Evolutionary conservation across 345 rosid species (phyloP), one percentile per base, ranked within the genome.

Genomic region (Sonneratia caseolaris): DNA sequence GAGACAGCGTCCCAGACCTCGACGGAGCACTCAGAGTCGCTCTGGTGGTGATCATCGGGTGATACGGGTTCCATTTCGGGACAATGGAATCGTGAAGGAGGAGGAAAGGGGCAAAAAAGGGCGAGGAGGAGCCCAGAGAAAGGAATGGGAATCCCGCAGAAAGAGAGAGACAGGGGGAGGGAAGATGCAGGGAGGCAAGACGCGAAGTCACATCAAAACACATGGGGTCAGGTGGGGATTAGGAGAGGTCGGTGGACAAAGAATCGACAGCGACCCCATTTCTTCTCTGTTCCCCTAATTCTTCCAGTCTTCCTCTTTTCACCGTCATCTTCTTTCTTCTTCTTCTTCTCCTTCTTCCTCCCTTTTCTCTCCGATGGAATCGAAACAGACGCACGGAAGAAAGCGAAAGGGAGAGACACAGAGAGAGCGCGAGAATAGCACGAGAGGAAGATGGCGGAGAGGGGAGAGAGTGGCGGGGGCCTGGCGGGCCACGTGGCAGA

Each of bases 241-340:
- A 69, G 73, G 77, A 69, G 73, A 70, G 73, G 42, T 36, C 8
- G 76, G 71, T 74, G 45, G 69, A 73, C 62, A 70, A 75, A 42
- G 77, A 69, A 75, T 70, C 77, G 22, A 22, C 27, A n/a, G 19
- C 66, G 45, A 21, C 51, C 1, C 22, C 67, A 24, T 32, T 40
- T 40, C 14, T 35, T 42, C 35, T 7, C 40, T 42, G 15, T 47
- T 47, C 15, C 51, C 10, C 10, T 10, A 13, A 7, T 38, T 14
- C 35, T n/a, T 24, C 8, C n/a, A 35, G 51, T 47, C 51, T 47
- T 47, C 51, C 51, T 47, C 51, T 13, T 47, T 47, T 47, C 51
- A 47, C 9, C 15, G 13, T 47, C 24, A 37, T 16, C 24, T 55
- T 7, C 40, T 37, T n/a, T 70, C 43, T 53, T 47, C 55, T 27